phyloP scores from a whole-genome alignment of 257 asterid species.

The Voacanga thouarsii region DNA sequence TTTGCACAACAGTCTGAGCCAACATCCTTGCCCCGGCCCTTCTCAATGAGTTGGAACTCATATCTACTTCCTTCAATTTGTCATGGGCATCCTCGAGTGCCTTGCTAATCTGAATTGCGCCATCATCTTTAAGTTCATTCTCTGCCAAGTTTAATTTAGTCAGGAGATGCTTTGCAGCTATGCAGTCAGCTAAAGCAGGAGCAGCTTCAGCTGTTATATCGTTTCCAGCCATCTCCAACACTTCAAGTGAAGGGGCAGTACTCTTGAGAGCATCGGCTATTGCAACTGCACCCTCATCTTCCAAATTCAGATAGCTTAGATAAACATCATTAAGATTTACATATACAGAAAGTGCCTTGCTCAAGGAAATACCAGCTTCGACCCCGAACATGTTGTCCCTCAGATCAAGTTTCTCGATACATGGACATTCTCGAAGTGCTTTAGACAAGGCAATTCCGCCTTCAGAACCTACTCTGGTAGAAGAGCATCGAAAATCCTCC shows the following conservation, averaged over 20 bases:
- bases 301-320: conserved; percentile 82
- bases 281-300: conserved; percentile 78
- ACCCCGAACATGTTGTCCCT: conserved; percentile 92
- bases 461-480: conserved; percentile 80
- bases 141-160: conserved; percentile 70
- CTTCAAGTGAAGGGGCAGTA: conserved; percentile 59
- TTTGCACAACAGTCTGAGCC: conserved; percentile 60
- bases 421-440: conserved; percentile 62
- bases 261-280: conserved; percentile 65
- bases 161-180: conserved; percentile 52
- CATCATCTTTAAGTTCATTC: conserved; percentile 86
- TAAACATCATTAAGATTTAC: conserved; percentile 59
- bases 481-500: conserved; percentile 92
- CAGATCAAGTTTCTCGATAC: conserved; percentile 82
- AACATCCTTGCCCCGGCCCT: conserved; percentile 55
- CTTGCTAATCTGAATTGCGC: conserved; percentile 65
- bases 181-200: conserved; percentile 55
- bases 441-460: conserved; percentile 85
- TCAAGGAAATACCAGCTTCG: conserved; percentile 72
- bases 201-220: conserved; percentile 81
- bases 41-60: conserved; percentile 63
- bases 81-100: conserved; percentile 57
- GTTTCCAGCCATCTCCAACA: conserved; percentile 91
- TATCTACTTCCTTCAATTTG: conserved; percentile 68
- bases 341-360: conserved; percentile 53